Base-by-base conservation (phyloP, 139 green algal genomes). In the Chlorella ohadii region DNA sequence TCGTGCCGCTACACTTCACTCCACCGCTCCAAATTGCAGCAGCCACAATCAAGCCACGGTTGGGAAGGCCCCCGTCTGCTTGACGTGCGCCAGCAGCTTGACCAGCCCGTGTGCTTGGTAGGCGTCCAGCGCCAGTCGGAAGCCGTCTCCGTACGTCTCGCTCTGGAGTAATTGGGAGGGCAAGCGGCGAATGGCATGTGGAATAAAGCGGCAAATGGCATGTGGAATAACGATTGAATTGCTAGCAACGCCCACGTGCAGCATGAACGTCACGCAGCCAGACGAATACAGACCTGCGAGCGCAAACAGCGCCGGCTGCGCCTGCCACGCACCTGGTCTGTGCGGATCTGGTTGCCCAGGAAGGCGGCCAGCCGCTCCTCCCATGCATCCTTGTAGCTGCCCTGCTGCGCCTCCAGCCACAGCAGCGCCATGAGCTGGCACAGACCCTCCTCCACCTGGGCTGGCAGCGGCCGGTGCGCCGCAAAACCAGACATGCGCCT, bases 341-440 rank as follows among this genome's bases (percentile, higher is more conserved):
- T 92, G n/a, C 92, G 88, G 47, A 99, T 97, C 82, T 98, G 91
- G 86, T 97, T 89, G 15, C 80, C 86, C 56, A 96, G 92, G 88
- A 92, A 98, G 65, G 83, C 88, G 0, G 83, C 86, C 71, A 96
- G 87, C 28, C 93, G 81, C 86, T 94, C 86, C 84, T 96, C 87
- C 68, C 88, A 92, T 1, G 28, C 56, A 27, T 82, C 76, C 57
- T 61, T 38, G 59, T 72, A 82, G 74, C 68, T 28, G 20, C 22
- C 51, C 38, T 70, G 79, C 85, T 94, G 89, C 51, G 75, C 73
- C 75, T 97, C 95, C 51, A 99, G 88, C 96, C 96, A 99, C 64
- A 99, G 82, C 51, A 93, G 87, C 1, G 94, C 95, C 95, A 99
- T 94, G 28, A 99, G 91, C 89, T 99, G 96, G 84, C 93, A 97